Percentiles rank a stretch among this genome's conserved stretches.
Evolutionary conservation across 1,139 yeast genomes (phyloP).

Genomic region (Taiozyma onychis): DNA sequence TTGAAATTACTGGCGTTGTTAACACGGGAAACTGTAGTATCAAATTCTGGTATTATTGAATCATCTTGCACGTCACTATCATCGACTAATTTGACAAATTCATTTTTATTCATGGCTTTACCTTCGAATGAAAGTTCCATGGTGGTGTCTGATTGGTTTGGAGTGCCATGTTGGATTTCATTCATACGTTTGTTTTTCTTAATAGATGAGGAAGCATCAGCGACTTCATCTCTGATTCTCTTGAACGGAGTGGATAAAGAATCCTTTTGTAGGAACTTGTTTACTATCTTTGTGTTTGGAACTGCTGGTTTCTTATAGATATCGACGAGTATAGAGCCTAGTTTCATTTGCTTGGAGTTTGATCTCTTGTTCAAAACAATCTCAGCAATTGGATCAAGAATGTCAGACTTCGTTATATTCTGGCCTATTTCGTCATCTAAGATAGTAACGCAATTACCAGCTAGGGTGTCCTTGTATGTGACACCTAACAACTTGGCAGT

Average conservation of each 20-base stretch:
- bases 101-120: conserved; percentile 36
- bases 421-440: conserved; percentile 1
- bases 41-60: neutral
- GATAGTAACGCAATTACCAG: neutral
- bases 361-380: conserved; percentile 4
- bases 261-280: conserved; percentile 17
- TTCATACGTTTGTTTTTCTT: conserved; percentile 22
- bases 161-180: conserved; percentile 11
- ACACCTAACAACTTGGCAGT: conserved; percentile 4
- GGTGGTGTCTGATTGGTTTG: conserved; percentile 13
- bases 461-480: conserved; percentile 7
- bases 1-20: neutral
- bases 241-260: conserved; percentile 16
- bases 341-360: neutral
- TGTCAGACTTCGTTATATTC: neutral
- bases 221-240: conserved; percentile 23
- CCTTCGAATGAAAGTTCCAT: conserved; percentile 38
- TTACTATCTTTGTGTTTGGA: conserved; percentile 8
- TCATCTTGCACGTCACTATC: conserved; percentile 11
- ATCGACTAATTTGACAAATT: conserved; percentile 26
- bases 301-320: neutral
- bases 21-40: neutral
- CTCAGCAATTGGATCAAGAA: conserved; percentile 2
- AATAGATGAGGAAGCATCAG: conserved; percentile 19
- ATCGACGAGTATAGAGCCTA: conserved; percentile 6